Evolutionary conservation across 192 early-diverging fungal species (phyloP).

Genomic region (Coemansia sp.): DNA sequence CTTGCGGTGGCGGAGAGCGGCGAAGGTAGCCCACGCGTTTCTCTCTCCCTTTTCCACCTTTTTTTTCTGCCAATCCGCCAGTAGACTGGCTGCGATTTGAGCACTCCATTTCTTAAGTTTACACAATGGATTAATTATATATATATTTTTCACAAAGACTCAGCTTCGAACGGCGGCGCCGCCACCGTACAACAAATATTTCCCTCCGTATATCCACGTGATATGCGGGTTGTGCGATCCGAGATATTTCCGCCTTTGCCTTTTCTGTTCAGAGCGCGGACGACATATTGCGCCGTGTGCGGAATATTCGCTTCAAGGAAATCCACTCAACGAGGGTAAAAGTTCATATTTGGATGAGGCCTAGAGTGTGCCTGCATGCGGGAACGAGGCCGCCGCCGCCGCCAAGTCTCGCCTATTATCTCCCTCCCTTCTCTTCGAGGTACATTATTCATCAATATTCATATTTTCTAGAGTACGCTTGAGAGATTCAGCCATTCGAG

Average conservation of each 20-base stretch:
- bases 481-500: neutral
- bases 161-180: neutral
- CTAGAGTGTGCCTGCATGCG: neutral
- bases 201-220: neutral
- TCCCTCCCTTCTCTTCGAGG: neutral
- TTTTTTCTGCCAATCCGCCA: slow-evolving; percentile 6
- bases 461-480: neutral
- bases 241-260: neutral
- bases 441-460: neutral
- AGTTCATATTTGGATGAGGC: neutral
- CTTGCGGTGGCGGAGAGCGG: slow-evolving; percentile 24
- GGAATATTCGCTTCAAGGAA: neutral
- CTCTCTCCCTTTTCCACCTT: slow-evolving; percentile 1
- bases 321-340: neutral
- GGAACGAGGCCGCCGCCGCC: neutral
- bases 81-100: slow-evolving; percentile 6
- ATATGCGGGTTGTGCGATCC: neutral
- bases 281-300: neutral
- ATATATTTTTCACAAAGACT: neutral
- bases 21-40: neutral
- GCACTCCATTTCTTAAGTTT: slow-evolving; percentile 11
- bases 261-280: neutral
- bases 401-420: neutral
- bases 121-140: neutral
- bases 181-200: neutral